Percentiles rank a stretch among this genome's conserved stretches.
phyloP scores from a whole-genome alignment of 2,329 filamentous ascomycete species.

The Calonectria montana region DNA sequence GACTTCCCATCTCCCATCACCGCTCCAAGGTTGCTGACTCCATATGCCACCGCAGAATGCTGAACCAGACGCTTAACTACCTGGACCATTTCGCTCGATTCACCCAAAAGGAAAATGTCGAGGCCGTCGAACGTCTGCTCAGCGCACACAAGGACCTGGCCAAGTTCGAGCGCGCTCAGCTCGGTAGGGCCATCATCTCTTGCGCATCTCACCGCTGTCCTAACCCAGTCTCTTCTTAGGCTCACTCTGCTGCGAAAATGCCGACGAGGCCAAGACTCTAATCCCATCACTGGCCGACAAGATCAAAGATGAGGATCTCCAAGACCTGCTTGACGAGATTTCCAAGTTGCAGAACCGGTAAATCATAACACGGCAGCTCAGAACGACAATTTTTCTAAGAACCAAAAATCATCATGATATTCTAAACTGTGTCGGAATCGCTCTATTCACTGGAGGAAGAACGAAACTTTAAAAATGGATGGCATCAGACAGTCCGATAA shows the following conservation, averaged over 20 bases:
- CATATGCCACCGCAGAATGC: constrained; percentile 64
- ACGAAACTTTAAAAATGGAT: constrained; percentile 25
- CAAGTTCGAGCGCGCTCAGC: constrained; percentile 92
- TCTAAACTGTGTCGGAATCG: constrained; percentile 21
- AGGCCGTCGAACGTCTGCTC: constrained; percentile 90
- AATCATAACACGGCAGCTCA: constrained; percentile 18
- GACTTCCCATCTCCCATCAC: neutral
- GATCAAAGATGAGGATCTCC: constrained; percentile 88
- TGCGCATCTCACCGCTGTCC: neutral
- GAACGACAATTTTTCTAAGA: neutral
- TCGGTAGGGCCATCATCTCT: constrained; percentile 69
- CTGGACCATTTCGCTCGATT: constrained; percentile 95
- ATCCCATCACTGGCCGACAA: constrained; percentile 92
- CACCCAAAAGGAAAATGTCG: constrained; percentile 93
- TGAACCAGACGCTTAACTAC: constrained; percentile 91
- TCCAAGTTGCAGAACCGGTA: constrained; percentile 74
- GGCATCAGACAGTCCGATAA: constrained; percentile 26
- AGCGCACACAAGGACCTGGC: constrained; percentile 83
- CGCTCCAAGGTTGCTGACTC: neutral
- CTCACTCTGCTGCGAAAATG: constrained; percentile 89
- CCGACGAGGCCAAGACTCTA: constrained; percentile 95
- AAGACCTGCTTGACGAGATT: constrained; percentile 90
- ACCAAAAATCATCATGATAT: constrained; percentile 5
- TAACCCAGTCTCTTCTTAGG: constrained; percentile 61
- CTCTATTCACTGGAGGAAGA: neutral